phyloP scores from a whole-genome alignment of 148 eudicot species.

The Salicornia ramosissima region DNA sequence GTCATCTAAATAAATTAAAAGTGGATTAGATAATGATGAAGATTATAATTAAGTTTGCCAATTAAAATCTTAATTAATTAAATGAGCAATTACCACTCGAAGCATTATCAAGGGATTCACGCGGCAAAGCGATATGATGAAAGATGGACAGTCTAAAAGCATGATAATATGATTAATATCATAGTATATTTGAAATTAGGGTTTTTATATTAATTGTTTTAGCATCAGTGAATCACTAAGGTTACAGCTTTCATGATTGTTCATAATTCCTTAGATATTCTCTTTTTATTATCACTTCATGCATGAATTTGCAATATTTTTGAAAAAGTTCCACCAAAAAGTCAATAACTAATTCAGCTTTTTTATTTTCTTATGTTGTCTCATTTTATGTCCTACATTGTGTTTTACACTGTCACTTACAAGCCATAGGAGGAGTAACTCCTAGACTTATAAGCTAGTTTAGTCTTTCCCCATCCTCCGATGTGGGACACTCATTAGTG shows the following conservation, averaged over 20 bases:
- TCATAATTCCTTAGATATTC: not conserved
- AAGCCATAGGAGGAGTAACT: too few species aligned
- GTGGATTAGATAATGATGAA: not conserved
- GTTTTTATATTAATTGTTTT: not conserved
- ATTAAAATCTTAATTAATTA: not conserved
- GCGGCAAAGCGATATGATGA: slow-evolving; percentile 15
- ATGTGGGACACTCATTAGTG: too few species aligned
- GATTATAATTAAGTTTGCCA: not conserved
- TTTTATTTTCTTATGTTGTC: too few species aligned
- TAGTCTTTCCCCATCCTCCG: too few species aligned
- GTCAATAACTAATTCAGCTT: too few species aligned
- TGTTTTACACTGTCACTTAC: too few species aligned
- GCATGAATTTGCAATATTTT: not conserved
- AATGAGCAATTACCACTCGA: slow-evolving; percentile 3
- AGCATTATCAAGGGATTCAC: slow-evolving; percentile 7
- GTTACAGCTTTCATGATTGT: slow-evolving; percentile 14
- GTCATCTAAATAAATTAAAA: not conserved
- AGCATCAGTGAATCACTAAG: too few species aligned
- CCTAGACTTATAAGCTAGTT: too few species aligned
- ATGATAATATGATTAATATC: not conserved
- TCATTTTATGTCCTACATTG: too few species aligned
- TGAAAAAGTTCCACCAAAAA: not conserved
- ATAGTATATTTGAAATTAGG: slow-evolving; percentile 14
- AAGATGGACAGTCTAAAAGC: not conserved
- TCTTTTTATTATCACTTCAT: slow-evolving; percentile 5